Base-by-base conservation (phyloP, 208 protist species). In the Zelonia costaricensis region DNA sequence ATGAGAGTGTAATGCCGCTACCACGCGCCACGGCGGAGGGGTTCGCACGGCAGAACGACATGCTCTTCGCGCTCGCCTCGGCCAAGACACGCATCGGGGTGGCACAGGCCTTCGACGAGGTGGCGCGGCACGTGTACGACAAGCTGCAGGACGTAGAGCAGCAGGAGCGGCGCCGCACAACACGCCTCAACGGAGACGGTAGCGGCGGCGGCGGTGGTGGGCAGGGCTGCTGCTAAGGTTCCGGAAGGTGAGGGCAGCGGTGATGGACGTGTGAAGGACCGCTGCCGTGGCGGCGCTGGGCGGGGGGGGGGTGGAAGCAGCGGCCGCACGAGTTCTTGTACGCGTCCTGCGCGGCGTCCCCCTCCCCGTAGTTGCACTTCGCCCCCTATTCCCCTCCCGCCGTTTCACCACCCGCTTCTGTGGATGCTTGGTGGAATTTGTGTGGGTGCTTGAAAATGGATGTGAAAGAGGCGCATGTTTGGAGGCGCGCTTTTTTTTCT, bases 1-100 rank as follows among this genome's bases (percentile, higher is more conserved):
- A 46, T 8, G 76, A 67, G 52, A 54, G 67, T n/a, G 31, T 46
- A 7, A 90, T 90, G 83, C 55, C 76, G 35, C 76, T 90, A 23
- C 74, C 68, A n/a, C 61, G 59, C 39, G 54, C 65, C 18, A 69
- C 66, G 1, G 89, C 87, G 23, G 62, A 91, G 27, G 56, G 49
- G 9, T 91, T 95, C 62, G 89, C 89, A 4, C 65, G 74, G 63
- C 33, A 84, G 45, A 78, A 91, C 55, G 55, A 80, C 48, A 95
- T 97, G 88, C 59, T 95, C 12, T 91, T 90, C 38, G 74, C 92
- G n/a, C 74, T 94, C 42, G 73, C 76, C 20, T 88, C 77, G 16
- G 91, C 91, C 12, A 94, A 94, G 56, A 95, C 91, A 20, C 62
- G 48, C n/a, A 61, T 74, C 3, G 80, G 80, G 7, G 80, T 97